phyloP scores from a whole-genome alignment of 2,329 filamentous ascomycete genomes.

The Fusarium chaquense region DNA sequence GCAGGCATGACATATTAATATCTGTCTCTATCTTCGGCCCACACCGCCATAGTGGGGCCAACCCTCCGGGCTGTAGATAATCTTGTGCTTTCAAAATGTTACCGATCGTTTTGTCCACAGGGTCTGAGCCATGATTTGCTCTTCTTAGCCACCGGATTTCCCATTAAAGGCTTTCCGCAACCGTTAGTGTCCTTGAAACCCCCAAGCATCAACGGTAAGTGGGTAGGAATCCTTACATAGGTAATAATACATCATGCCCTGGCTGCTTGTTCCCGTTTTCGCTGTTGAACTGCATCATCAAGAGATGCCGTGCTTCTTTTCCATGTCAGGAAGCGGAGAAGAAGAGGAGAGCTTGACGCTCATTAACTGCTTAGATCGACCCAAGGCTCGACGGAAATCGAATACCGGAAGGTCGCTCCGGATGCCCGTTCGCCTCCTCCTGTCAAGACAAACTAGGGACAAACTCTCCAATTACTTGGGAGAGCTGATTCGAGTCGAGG shows the following conservation, averaged over 20 bases:
- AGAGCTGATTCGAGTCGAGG: neutral
- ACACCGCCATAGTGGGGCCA: conserved; percentile 45
- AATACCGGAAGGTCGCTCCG: conserved; percentile 23
- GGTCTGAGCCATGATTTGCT: conserved; percentile 8
- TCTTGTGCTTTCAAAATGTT: conserved; percentile 20
- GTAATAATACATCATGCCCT: conserved; percentile 2
- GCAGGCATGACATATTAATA: conserved; percentile 49
- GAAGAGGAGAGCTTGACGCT: conserved; percentile 17
- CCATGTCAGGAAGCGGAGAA: conserved; percentile 33
- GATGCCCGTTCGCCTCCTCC: neutral
- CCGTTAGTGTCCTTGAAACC: conserved; percentile 15
- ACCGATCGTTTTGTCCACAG: conserved; percentile 15
- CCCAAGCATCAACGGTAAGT: conserved; percentile 9
- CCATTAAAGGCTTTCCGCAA: conserved; percentile 30
- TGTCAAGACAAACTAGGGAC: neutral
- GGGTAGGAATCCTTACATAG: conserved; percentile 19
- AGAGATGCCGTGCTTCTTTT: conserved; percentile 17
- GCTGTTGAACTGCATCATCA: conserved; percentile 12
- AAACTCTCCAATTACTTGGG: neutral
- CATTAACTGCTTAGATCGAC: neutral
- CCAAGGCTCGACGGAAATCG: conserved; percentile 17
- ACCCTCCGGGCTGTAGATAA: conserved; percentile 15
- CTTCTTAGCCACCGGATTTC: conserved; percentile 28
- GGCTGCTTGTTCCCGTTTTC: conserved; percentile 19
- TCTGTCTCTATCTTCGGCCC: conserved; percentile 48